phyloP scores from a whole-genome alignment of 2,329 filamentous ascomycete species.

The Phaeosphaeria sp. region DNA sequence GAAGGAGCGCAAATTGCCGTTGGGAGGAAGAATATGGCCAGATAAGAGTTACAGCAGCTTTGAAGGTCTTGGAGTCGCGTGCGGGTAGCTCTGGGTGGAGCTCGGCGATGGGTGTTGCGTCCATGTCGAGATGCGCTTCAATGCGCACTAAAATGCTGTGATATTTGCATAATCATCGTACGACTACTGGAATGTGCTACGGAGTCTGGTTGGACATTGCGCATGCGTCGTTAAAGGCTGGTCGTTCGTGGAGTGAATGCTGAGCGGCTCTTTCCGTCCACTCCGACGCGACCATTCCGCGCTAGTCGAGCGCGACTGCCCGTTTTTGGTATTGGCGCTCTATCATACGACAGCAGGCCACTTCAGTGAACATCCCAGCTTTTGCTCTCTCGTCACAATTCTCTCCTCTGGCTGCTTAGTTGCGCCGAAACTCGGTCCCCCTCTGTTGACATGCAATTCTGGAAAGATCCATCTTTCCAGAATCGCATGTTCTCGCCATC shows the following conservation, averaged over 20 bases:
- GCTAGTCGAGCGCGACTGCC: neutral
- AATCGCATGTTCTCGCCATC: neutral
- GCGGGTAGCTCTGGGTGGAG: constrained; percentile 39
- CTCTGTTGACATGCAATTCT: no score
- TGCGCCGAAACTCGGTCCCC: no score
- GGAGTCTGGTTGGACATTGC: neutral
- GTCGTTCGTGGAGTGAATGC: neutral
- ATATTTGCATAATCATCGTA: neutral
- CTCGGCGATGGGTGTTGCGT: constrained; percentile 38
- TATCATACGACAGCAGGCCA: neutral
- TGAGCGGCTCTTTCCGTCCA: constrained; percentile 1
- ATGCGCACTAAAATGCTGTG: neutral
- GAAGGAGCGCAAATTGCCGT: constrained; percentile 75
- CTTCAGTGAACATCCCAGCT: neutral
- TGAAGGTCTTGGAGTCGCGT: constrained; percentile 54
- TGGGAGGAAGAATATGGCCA: constrained; percentile 90
- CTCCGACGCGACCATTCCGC: constrained; percentile 2
- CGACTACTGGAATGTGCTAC: neutral
- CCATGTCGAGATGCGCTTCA: constrained; percentile 27
- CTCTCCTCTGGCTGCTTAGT: no score
- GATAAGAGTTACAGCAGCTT: constrained; percentile 79
- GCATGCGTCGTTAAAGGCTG: neutral
- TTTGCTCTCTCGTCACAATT: neutral
- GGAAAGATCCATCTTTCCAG: neutral
- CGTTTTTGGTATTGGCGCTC: neutral